Evolutionary conservation across 257 asterid genomes (phyloP).

Genomic region (Primulina tabacum): DNA sequence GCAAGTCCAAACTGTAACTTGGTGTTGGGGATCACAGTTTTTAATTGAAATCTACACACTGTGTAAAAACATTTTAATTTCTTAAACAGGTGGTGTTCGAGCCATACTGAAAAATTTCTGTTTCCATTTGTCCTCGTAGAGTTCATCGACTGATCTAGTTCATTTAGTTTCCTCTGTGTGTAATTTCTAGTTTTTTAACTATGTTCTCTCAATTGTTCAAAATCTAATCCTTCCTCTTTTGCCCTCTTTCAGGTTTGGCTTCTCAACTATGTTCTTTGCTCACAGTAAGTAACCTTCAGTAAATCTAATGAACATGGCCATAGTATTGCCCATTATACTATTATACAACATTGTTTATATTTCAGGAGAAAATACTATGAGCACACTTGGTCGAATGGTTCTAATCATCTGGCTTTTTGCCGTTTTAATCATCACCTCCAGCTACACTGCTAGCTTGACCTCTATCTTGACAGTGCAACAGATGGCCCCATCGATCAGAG

Average conservation of each 20-base stretch:
- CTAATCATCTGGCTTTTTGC: slow-evolving; percentile 57
- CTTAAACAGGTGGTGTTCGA: too few species aligned
- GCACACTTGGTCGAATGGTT: slow-evolving; percentile 52
- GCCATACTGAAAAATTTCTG: too few species aligned
- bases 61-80: too few species aligned
- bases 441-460: slow-evolving; percentile 68
- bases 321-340: neutral
- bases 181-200: neutral
- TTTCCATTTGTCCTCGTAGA: too few species aligned
- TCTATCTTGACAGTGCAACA: slow-evolving; percentile 58
- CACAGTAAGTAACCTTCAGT: slow-evolving; percentile 36
- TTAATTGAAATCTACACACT: too few species aligned
- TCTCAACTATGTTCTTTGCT: slow-evolving; percentile 57
- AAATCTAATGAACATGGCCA: neutral
- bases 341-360: neutral
- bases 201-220: neutral
- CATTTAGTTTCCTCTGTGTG: neutral
- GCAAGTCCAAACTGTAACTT: too few species aligned
- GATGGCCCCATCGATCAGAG: slow-evolving; percentile 43
- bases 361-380: slow-evolving; percentile 53
- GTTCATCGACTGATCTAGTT: neutral
- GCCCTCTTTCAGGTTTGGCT: slow-evolving; percentile 49
- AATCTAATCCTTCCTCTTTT: neutral
- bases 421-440: slow-evolving; percentile 50
- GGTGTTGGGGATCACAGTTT: too few species aligned